Evolutionary conservation across 495 filamentous ascomycete genomes (phyloP).

Genomic region (Glutinoglossum americanum): DNA sequence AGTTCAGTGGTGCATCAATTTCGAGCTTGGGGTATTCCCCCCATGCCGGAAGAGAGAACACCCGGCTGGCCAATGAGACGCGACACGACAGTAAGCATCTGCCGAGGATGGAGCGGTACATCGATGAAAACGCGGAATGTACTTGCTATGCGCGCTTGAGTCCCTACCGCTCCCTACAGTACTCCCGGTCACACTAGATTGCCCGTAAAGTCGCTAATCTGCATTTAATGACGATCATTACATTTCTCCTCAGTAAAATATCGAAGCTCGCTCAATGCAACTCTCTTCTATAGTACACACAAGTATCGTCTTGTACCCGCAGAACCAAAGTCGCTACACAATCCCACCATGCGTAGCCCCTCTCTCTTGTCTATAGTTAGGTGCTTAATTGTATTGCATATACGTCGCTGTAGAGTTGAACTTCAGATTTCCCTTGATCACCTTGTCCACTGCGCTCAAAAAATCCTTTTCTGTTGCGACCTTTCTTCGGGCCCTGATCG

Average conservation of each 20-base stretch:
- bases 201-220: background rate
- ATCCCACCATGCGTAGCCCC: background rate
- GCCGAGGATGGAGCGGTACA: background rate
- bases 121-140: background rate
- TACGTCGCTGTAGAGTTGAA: slow-evolving; percentile 98
- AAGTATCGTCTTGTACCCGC: background rate
- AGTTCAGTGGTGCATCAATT: background rate
- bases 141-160: too few relatives aligned
- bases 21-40: background rate
- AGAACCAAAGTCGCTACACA: background rate
- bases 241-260: background rate
- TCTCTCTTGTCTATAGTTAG: background rate
- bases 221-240: background rate
- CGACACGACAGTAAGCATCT: background rate
- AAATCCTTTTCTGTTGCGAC: slow-evolving; percentile 99
- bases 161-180: too few relatives aligned
- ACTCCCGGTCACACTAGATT: background rate
- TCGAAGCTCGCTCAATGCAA: background rate
- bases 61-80: background rate
- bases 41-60: background rate
- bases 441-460: slow-evolving; percentile 91
- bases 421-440: slow-evolving; percentile 97
- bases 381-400: slow-evolving; percentile 86
- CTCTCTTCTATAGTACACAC: background rate
- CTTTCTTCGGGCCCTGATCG: slow-evolving; percentile 89